phyloP scores from a whole-genome alignment of 148 eudicot genomes.

The Chenopodium suecicum region DNA sequence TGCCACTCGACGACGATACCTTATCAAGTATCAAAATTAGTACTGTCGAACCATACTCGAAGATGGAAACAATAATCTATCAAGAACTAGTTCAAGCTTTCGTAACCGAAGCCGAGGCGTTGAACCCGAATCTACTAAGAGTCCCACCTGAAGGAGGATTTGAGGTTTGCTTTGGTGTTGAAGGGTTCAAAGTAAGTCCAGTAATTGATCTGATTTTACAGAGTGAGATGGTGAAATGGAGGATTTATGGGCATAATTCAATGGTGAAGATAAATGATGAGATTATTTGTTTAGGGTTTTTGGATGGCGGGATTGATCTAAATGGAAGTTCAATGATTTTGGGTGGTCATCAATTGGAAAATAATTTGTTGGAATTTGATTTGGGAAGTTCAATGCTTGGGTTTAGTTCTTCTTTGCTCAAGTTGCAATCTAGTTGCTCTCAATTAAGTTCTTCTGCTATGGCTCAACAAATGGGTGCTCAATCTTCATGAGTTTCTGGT shows the following conservation, averaged over 20 bases:
- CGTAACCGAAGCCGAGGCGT: constrained; percentile 16
- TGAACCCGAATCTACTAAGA: constrained; percentile 48
- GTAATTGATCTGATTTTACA: constrained; percentile 67
- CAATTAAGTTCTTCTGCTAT: background rate
- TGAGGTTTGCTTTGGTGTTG: constrained; percentile 33
- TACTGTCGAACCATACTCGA: constrained; percentile 42
- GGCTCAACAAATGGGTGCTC: background rate
- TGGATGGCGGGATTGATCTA: constrained; percentile 58
- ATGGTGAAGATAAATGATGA: constrained; percentile 55
- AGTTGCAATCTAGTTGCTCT: constrained; percentile 39
- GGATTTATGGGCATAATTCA: constrained; percentile 52
- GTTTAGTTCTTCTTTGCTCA: constrained; percentile 62
- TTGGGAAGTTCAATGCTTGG: constrained; percentile 69
- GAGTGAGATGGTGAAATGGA: constrained; percentile 88
- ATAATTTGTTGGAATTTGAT: constrained; percentile 70
- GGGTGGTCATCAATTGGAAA: constrained; percentile 81
- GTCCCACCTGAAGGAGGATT: constrained; percentile 44
- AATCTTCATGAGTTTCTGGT: constrained; percentile 12
- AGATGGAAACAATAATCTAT: constrained; percentile 40
- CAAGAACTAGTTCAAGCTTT: constrained; percentile 34
- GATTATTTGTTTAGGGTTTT: constrained; percentile 65
- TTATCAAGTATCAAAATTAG: constrained; percentile 33
- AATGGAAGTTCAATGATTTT: constrained; percentile 43
- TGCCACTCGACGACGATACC: constrained; percentile 18
- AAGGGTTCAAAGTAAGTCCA: constrained; percentile 35